Evolutionary conservation across 768 basidiomycete genomes (phyloP).

Genomic region (Pulveroboletus ravenelii): DNA sequence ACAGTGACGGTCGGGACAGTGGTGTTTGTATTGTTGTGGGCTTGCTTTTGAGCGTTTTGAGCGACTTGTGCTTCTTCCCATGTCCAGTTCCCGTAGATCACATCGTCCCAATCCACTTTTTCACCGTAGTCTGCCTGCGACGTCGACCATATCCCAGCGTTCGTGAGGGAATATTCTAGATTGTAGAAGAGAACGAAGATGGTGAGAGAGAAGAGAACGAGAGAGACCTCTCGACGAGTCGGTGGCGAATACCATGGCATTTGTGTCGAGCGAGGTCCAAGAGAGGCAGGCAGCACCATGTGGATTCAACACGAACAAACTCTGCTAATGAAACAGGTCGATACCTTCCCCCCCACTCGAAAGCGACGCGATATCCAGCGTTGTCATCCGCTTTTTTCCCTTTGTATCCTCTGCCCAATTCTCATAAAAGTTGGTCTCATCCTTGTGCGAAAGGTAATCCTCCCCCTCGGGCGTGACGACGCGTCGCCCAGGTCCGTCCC

Average conservation of each 20-base stretch:
- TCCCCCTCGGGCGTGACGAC: slow-evolving; percentile 35
- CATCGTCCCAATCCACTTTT: slow-evolving; percentile 50
- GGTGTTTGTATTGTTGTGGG: slow-evolving; percentile 28
- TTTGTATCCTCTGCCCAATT: slow-evolving; percentile 78
- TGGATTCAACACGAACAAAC: neutral
- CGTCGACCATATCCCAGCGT: slow-evolving; percentile 25
- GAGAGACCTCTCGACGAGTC: slow-evolving; percentile 66
- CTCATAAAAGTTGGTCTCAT: slow-evolving; percentile 82
- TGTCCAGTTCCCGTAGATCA: slow-evolving; percentile 66
- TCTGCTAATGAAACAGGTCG: slow-evolving; percentile 5
- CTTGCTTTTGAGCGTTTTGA: slow-evolving; percentile 47
- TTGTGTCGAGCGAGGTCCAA: neutral
- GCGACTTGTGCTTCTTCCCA: slow-evolving; percentile 61
- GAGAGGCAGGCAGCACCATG: neutral
- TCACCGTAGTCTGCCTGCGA: slow-evolving; percentile 26
- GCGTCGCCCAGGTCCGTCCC: slow-evolving; percentile 77
- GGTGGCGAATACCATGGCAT: slow-evolving; percentile 64
- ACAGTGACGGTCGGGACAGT: slow-evolving; percentile 22
- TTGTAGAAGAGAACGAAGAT: slow-evolving; percentile 72
- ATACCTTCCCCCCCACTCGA: slow-evolving; percentile 8
- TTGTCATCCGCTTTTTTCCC: slow-evolving; percentile 46
- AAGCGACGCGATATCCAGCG: slow-evolving; percentile 29
- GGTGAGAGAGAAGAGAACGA: slow-evolving; percentile 61
- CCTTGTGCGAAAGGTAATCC: slow-evolving; percentile 37
- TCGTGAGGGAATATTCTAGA: slow-evolving; percentile 57